Base-by-base conservation (phyloP, 2,329 filamentous ascomycete species). In the Colletotrichum lupini region DNA sequence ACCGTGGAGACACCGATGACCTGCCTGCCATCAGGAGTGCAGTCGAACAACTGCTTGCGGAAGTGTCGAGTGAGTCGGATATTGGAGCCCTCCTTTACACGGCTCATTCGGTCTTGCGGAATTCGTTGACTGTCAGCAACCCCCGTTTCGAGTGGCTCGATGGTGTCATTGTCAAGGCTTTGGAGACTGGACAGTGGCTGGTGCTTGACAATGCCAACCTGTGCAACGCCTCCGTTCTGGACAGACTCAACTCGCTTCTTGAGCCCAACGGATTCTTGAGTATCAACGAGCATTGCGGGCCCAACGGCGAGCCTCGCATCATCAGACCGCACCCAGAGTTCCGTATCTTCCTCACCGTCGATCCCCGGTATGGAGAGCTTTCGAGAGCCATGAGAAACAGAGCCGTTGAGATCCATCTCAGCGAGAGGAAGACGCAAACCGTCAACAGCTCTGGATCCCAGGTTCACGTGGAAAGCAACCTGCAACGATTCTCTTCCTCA, bases 131-230 rank as follows among this genome's bases (percentile, higher is more conserved):
- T 2, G 88, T 94, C 28, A 90, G 92, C 26, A 92, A 92, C 75
- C 94, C 95, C 26, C 92, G 93, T 2, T 99, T 99, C 80, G 95
- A 98, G 81, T 99, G 97, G 97, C 91, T 97, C 2, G 96, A 99
- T 80, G 97, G 97, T 70, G 90, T 97, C 60, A 92, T 99, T 56
- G 93, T 98, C 60, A 93, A 95, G 77, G 96, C 97, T 55, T 87
- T 98, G 12, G 89, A 97, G 79, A 87, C 92, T 77, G 97, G 97
- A 16, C 90, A 95, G 74, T 99, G 97, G 97, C 87, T 99, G 22
- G 92, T 99, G 12, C 90, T 99, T 26, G 97, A 99, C 82, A 98
- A 99, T 82, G 97, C 97, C 73, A 99, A 99, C 79, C 89, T 99
- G 70, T 99, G 97, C 84, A 98, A 93, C 78, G 93, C 96, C 28